phyloP scores from a whole-genome alignment of 2,329 filamentous ascomycete species.

The Teratosphaeria gauchensis region DNA sequence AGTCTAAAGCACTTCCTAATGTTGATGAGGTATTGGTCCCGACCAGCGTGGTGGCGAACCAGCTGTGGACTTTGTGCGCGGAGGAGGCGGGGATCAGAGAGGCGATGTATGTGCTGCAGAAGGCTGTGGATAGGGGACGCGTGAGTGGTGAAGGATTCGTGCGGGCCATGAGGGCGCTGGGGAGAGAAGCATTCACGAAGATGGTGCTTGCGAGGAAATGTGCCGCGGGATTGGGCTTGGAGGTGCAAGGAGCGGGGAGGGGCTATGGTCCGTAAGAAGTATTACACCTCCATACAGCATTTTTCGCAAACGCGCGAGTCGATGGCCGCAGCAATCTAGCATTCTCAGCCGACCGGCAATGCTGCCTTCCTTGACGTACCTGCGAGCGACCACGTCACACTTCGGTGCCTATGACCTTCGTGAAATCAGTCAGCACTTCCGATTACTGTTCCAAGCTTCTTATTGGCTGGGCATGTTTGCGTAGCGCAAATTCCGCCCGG shows the following conservation, averaged over 20 bases:
- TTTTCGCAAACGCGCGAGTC: too few relatives aligned
- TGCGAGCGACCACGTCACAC: too few relatives aligned
- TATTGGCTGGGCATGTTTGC: background rate
- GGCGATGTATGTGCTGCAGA: constrained; percentile 71
- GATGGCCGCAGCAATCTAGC: too few relatives aligned
- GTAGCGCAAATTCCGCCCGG: background rate
- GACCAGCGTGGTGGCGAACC: constrained; percentile 83
- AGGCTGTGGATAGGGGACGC: constrained; percentile 63
- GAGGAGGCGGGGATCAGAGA: constrained; percentile 83
- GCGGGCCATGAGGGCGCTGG: constrained; percentile 60
- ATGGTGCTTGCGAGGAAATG: constrained; percentile 74
- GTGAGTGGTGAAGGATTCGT: constrained; percentile 66
- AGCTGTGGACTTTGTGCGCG: constrained; percentile 79
- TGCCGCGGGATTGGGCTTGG: constrained; percentile 63
- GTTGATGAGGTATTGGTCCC: constrained; percentile 91
- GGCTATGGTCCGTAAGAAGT: background rate
- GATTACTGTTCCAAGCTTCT: too few relatives aligned
- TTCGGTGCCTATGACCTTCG: too few relatives aligned
- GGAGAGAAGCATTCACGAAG: constrained; percentile 73
- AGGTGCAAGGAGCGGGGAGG: constrained; percentile 4
- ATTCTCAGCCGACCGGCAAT: too few relatives aligned
- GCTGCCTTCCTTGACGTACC: too few relatives aligned
- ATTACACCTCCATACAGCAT: background rate
- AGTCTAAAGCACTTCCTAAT: constrained; percentile 57
- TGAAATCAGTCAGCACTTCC: too few relatives aligned